Evolutionary conservation across 352 stramenopile genomes (phyloP).

Genomic region (Phytophthora sp.): DNA sequence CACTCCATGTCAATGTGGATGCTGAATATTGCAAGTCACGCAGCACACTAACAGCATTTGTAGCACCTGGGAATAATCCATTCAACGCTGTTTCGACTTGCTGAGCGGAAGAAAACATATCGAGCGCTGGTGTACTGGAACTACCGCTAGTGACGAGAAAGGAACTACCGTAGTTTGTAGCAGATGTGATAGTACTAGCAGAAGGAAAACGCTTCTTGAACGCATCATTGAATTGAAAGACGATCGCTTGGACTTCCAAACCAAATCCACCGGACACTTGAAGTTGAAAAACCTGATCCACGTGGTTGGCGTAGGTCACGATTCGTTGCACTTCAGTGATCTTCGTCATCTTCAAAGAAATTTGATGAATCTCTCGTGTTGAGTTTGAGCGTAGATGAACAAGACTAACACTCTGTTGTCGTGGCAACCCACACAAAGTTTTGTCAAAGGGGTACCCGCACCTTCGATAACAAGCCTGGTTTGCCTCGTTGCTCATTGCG

Average conservation of each 20-base stretch:
- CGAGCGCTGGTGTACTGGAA: constrained; percentile 28
- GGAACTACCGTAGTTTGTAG: constrained; percentile 45
- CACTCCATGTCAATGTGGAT: constrained; percentile 49
- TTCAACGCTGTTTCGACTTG: constrained; percentile 55
- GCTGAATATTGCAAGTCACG: constrained; percentile 36
- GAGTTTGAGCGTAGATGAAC: constrained; percentile 65
- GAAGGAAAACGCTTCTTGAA: constrained; percentile 60
- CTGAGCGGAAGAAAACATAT: constrained; percentile 56
- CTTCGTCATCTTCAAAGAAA: constrained; percentile 50
- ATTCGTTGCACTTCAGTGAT: constrained; percentile 74
- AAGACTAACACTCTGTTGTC: constrained; percentile 69
- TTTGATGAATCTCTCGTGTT: constrained; percentile 66
- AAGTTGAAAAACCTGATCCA: constrained; percentile 60
- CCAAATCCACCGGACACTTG: constrained; percentile 53
- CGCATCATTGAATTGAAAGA: constrained; percentile 53
- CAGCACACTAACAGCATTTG: constrained; percentile 35
- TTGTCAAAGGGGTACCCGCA: constrained; percentile 73
- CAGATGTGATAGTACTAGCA: constrained; percentile 27
- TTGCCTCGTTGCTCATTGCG: constrained; percentile 77
- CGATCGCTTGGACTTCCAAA: constrained; percentile 47
- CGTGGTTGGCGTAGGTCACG: constrained; percentile 56
- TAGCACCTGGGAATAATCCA: constrained; percentile 29
- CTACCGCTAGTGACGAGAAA: constrained; percentile 42
- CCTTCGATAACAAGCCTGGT: constrained; percentile 65
- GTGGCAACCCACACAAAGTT: constrained; percentile 55